phyloP scores from a whole-genome alignment of 495 filamentous ascomycete species.

The Lasiosphaeris hirsuta region DNA sequence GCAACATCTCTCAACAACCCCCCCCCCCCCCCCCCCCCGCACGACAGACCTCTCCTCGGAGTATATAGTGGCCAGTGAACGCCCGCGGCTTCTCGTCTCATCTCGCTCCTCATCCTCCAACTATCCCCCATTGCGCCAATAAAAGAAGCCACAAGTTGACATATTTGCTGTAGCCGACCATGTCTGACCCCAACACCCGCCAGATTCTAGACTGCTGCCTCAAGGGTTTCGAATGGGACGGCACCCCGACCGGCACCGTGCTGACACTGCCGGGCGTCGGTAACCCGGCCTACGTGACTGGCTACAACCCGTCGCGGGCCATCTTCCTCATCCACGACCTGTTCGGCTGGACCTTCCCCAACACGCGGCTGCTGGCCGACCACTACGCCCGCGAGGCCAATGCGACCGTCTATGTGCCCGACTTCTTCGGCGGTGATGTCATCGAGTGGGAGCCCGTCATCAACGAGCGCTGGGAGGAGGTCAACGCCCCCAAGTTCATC shows the following conservation, averaged over 20 bases:
- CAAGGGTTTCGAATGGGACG: constrained; percentile 46
- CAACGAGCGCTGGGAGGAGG: constrained; percentile 26
- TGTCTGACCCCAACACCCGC: too few species aligned
- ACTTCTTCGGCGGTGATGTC: constrained; percentile 49
- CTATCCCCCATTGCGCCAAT: too few species aligned
- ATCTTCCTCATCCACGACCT: constrained; percentile 56
- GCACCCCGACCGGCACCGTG: constrained; percentile 39
- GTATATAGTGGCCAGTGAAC: too few species aligned
- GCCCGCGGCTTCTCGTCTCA: too few species aligned
- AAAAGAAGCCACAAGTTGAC: too few species aligned
- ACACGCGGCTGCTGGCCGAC: constrained; percentile 56
- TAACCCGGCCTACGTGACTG: constrained; percentile 42
- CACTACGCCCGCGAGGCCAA: constrained; percentile 49
- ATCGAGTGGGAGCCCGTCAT: constrained; percentile 30
- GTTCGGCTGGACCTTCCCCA: constrained; percentile 58
- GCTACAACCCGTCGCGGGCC: constrained; percentile 44
- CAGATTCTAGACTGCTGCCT: constrained; percentile 32
- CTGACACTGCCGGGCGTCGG: constrained; percentile 33
- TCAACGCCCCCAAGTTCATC: constrained; percentile 41
- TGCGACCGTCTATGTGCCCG: constrained; percentile 55
- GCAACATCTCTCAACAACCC: too few species aligned
- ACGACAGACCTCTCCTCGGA: too few species aligned
- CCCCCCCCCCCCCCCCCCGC: too few species aligned
- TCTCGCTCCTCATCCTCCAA: too few species aligned
- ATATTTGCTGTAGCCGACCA: too few species aligned